A percentile compares a stretch with the other conserved stretches of the same genome.
These are phyloP conservation scores for Orbilia blumenaviensis DNA, from an alignment of 2,329 filamentous ascomycete species.

Conservation along the genomic window DNA sequence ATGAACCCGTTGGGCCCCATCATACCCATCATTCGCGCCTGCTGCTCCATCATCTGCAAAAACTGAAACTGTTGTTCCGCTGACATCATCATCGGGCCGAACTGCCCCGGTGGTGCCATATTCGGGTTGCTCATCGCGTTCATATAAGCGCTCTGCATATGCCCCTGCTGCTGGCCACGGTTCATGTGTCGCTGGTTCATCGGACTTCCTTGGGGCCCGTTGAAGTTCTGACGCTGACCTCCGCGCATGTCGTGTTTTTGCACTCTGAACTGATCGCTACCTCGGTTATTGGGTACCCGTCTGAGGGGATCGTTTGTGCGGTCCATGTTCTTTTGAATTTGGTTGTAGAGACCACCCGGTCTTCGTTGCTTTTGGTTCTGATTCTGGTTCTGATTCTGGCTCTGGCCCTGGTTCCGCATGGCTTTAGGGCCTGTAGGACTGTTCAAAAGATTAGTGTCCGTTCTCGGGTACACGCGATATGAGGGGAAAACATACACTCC, in stretches of 20 bases:
- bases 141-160: constrained; percentile 62
- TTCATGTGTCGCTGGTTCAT: constrained; percentile 66
- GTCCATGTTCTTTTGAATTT: constrained; percentile 84
- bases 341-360: constrained; percentile 83
- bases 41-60: constrained; percentile 82
- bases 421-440: constrained; percentile 95
- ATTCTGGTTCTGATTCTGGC: constrained; percentile 64
- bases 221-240: constrained; percentile 63
- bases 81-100: constrained; percentile 64
- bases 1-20: constrained; percentile 61
- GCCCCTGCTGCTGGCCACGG: constrained; percentile 61
- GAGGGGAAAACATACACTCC: constrained; percentile 67
- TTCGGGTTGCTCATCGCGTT: constrained; percentile 60
- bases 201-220: constrained; percentile 62
- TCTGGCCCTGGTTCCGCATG: constrained; percentile 73
- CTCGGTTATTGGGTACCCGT: constrained; percentile 72
- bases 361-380: constrained; percentile 66
- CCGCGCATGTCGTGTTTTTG: constrained; percentile 72
- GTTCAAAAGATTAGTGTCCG: constrained; percentile 55
- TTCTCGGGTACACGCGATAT: constrained; percentile 46
- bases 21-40: constrained; percentile 85
- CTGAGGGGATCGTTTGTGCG: constrained; percentile 77
- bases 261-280: constrained; percentile 76
- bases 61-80: constrained; percentile 77
- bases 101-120: constrained; percentile 48